Evolutionary conservation across 495 filamentous ascomycete species (phyloP), one percentile per base, ranked within the genome.

Genomic region (Annulohypoxylon bovei): DNA sequence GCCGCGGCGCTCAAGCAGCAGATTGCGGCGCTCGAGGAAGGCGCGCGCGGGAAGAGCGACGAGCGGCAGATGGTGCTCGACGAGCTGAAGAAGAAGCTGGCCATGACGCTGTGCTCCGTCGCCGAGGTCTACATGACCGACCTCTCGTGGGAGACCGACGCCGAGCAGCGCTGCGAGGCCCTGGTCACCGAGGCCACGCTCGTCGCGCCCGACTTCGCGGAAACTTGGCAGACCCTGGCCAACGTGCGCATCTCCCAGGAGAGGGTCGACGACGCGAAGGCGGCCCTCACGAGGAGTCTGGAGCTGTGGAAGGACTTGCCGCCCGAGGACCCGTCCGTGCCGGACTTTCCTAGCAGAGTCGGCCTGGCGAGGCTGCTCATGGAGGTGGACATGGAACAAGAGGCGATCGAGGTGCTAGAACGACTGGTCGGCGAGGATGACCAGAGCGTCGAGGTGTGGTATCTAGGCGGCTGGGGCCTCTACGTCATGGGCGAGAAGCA

Each of bases 81-180:
- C 18, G 91, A 95, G 74, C 92, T 94, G 81, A 89, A 89, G 74
- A 82, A 79, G 52, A 93, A 95, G 76, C 80, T 98, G 37, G 92
- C 92, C 0, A 92, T 90, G 67, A 93, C 94, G 4, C 84, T 99
- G 27, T 98, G 96, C 79, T 92, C 90, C 1, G 89, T 97, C 59
- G 88, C 91, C 0, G 96, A 99, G 78, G 91, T 98, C 32, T 98
- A 97, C 77, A 99, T 99, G 96, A 98, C 94, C 28, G 96, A 99
- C 82, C 85, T 99, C 67, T 83, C 91, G 23, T 97, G 93, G 92
- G 93, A 96, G 77, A 88, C 90, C 50, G 92, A 96, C 68, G 94
- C 94, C 1, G 96, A 98, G 78, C 78, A 83, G 46, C 84, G 88
- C 56, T 98, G 96, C 83, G 95, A 98, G 76, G 76, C 85, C 2